These are phyloP conservation scores for Amanita fuliginea DNA, from an alignment of 768 basidiomycete species.

Conservation along the genomic window DNA sequence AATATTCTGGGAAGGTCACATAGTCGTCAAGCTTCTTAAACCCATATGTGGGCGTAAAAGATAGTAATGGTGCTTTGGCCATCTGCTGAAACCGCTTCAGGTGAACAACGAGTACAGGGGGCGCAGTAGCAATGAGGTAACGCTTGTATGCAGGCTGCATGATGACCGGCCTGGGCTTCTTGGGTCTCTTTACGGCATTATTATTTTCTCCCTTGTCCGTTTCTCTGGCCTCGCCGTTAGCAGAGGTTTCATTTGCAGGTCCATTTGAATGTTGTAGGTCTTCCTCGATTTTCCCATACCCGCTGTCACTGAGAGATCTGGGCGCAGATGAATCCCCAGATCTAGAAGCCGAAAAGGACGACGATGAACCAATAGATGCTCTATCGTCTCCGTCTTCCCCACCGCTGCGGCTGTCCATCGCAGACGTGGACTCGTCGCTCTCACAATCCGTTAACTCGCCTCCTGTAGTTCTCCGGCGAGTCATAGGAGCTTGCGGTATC, in stretches of 20 bases:
- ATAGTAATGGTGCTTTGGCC: constrained; percentile 46
- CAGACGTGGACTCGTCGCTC: constrained; percentile 6
- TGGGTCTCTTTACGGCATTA: constrained; percentile 17
- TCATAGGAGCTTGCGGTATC: background rate
- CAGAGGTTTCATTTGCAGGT: background rate
- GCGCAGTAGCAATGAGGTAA: constrained; percentile 79
- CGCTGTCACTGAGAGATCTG: background rate
- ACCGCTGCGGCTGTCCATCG: constrained; percentile 2
- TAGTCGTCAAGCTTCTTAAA: constrained; percentile 91
- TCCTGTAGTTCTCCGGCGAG: background rate
- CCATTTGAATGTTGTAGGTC: background rate
- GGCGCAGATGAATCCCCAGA: background rate
- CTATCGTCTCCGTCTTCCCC: constrained; percentile 3
- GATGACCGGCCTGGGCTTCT: constrained; percentile 48
- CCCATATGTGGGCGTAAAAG: constrained; percentile 42
- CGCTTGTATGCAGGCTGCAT: constrained; percentile 87
- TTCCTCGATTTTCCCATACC: background rate
- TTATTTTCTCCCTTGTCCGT: constrained; percentile 1
- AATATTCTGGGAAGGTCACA: constrained; percentile 77
- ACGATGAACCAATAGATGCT: constrained; percentile 1
- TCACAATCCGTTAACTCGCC: constrained; percentile 2
- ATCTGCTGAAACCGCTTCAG: constrained; percentile 92
- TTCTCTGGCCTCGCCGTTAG: background rate
- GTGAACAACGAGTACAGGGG: constrained; percentile 85
- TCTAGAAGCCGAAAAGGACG: background rate